A percentile compares a stretch with the other conserved stretches of the same genome.
Evolutionary conservation across 2,329 filamentous ascomycete species (phyloP).

Genomic region (Pseudogymnoascus sp.): DNA sequence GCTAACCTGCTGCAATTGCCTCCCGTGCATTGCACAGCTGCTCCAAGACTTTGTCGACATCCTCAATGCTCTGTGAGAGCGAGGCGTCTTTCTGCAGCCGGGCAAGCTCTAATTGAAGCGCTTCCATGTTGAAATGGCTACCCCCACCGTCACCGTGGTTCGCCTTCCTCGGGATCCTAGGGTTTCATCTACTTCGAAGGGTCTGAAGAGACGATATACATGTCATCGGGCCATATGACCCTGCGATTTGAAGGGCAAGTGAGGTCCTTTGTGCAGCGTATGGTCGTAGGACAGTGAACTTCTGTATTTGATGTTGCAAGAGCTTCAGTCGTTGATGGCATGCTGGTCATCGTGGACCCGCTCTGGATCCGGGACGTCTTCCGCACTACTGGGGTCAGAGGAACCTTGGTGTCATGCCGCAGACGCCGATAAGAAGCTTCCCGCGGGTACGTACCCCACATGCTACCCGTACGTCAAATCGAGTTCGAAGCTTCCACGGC

Average conservation of each 20-base stretch:
- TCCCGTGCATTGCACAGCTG: constrained; percentile 65
- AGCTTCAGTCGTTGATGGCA: neutral
- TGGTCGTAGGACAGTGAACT: neutral
- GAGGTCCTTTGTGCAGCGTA: neutral
- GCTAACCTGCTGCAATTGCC: constrained; percentile 59
- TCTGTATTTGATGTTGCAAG: neutral
- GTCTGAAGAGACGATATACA: constrained; percentile 4
- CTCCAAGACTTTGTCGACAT: constrained; percentile 78
- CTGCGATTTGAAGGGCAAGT: neutral
- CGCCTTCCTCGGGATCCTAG: neutral
- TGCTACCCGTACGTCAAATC: constrained; percentile 6
- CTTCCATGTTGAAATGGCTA: constrained; percentile 24
- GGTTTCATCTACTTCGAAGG: neutral
- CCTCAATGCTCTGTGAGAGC: constrained; percentile 40
- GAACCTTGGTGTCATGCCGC: constrained; percentile 5
- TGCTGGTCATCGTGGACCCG: constrained; percentile 7
- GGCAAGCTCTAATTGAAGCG: constrained; percentile 24
- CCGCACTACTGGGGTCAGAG: constrained; percentile 7
- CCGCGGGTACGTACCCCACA: constrained; percentile 4
- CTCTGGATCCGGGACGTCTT: constrained; percentile 7
- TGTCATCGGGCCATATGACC: constrained; percentile 4
- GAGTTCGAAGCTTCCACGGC: neutral
- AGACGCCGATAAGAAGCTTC: constrained; percentile 3
- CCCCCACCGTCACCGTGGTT: constrained; percentile 16
- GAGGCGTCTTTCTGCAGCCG: constrained; percentile 25